phyloP scores from a whole-genome alignment of 257 asterid species.

The Verbascum thapsus region DNA sequence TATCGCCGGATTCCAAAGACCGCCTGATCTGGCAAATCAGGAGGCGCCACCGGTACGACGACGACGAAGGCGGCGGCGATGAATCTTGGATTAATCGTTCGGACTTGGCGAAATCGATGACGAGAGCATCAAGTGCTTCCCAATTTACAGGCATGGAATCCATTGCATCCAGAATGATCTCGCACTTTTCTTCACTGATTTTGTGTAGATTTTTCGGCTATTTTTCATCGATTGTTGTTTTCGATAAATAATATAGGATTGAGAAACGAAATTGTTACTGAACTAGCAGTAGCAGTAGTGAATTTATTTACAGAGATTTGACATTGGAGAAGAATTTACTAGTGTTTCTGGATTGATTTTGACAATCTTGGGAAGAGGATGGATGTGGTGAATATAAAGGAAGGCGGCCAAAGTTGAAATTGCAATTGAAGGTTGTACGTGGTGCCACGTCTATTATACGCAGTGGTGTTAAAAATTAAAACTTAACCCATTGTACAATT shows the following conservation, averaged over 20 bases:
- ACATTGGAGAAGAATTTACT: too few relatives aligned
- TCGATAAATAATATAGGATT: too few relatives aligned
- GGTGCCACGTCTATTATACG: conserved; percentile 34
- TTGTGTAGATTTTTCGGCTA: conserved; percentile 11
- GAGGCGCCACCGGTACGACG: conserved; percentile 76
- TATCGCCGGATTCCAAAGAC: conserved; percentile 71
- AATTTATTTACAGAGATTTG: too few relatives aligned
- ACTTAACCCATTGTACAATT: too few relatives aligned
- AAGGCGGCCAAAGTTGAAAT: conserved; percentile 32
- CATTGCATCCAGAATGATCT: conserved; percentile 50
- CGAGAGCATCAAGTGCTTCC: conserved; percentile 91
- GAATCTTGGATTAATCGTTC: conserved; percentile 76
- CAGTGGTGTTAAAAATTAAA: too few relatives aligned
- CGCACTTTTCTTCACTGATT: neutral
- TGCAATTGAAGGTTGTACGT: conserved; percentile 30
- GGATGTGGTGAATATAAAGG: neutral
- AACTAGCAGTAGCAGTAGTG: too few relatives aligned
- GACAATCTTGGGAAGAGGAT: neutral
- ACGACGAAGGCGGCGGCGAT: conserved; percentile 40
- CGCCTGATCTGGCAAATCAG: conserved; percentile 82
- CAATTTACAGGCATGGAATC: conserved; percentile 81
- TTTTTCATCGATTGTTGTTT: too few relatives aligned
- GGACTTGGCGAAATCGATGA: conserved; percentile 85
- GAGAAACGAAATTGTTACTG: too few relatives aligned
- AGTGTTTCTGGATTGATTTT: neutral